Base-by-base conservation (phyloP, 805 yeast species). In the Kazachstania taianensis region DNA sequence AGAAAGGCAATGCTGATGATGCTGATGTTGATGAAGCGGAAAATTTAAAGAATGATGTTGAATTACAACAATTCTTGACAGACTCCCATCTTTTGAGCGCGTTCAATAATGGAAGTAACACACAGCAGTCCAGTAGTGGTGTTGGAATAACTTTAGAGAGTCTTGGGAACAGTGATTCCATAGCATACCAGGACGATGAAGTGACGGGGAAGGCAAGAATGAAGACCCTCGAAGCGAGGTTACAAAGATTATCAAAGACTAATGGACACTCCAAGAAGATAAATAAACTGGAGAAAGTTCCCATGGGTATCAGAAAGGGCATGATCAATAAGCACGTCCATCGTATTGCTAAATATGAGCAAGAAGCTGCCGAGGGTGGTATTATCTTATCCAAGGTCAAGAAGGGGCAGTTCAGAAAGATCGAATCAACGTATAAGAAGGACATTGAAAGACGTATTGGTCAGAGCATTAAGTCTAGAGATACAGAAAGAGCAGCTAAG, bases 291-390 rank as follows among this genome's bases (percentile, higher is more conserved):
- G 92, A 82, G 45, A 81, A 77, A 35, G 83, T 85, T 74, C 95
- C 97, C 15, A 87, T 92, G 86, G 57, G 72, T 14, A 75, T 85
- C 66, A 70, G 96, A 38, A 82, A 81, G 52, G 95, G 95, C 2
- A 81, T 87, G 78, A 64, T 83, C 18, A 61, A 66, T 24, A 69
- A 76, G 30, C 71, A 78, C 31, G 59, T 69, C 24, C 55, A 61
- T 15, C 71, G 75, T 43, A 71, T 74, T 14, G 53, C 62, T 17
- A 71, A 71, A 48, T 73, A 67, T 50, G 94, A 83, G 54, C 63
- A 68, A 35, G 86, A 83, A 34, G 96, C 98, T 6, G 70, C 66
- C 42, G 89, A 89, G 14, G 94, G 94, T 5, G 97, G 97, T 10
- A 82, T 89, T 37, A 70, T 92, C n/a, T 63, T 89, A 29, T 75